phyloP scores from a whole-genome alignment of 1,284 basidiomycete genomes.

The Cutaneotrichosporon cavernicola region DNA sequence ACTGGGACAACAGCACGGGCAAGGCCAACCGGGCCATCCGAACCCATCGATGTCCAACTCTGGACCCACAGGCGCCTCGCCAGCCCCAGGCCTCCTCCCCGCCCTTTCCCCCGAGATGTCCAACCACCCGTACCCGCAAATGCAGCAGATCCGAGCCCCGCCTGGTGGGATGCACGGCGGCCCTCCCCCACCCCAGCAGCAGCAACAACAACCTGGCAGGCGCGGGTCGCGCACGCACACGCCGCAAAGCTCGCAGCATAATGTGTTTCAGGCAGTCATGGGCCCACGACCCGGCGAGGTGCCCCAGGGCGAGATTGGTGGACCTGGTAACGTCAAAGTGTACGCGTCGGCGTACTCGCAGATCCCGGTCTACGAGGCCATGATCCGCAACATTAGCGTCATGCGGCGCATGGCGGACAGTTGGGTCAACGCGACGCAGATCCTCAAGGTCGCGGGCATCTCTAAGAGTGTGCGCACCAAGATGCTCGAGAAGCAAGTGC shows the following conservation, averaged over 20 bases:
- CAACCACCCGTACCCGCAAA: not conserved
- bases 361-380: slow-evolving; percentile 79
- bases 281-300: slow-evolving; percentile 44
- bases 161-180: slow-evolving; percentile 6
- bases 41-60: not conserved
- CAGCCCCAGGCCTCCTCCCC: slow-evolving; percentile 14
- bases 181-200: not conserved
- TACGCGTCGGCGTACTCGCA: slow-evolving; percentile 53
- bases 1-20: slow-evolving; percentile 3
- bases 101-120: slow-evolving; percentile 18
- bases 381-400: slow-evolving; percentile 96
- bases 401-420: slow-evolving; percentile 94
- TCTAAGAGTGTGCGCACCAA: slow-evolving; percentile 96
- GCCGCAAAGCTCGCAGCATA: slow-evolving; percentile 25
- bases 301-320: slow-evolving; percentile 31
- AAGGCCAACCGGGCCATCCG: not conserved
- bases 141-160: slow-evolving; percentile 4
- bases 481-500: slow-evolving; percentile 96
- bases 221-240: slow-evolving; percentile 15
- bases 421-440: slow-evolving; percentile 88
- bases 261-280: slow-evolving; percentile 49
- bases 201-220: not conserved
- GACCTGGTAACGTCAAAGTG: slow-evolving; percentile 39
- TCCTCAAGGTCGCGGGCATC: slow-evolving; percentile 97
- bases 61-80: not conserved